Conservation (phyloP, 2,329 filamentous ascomycete genomes). For the Penicillium sp. region DNA sequence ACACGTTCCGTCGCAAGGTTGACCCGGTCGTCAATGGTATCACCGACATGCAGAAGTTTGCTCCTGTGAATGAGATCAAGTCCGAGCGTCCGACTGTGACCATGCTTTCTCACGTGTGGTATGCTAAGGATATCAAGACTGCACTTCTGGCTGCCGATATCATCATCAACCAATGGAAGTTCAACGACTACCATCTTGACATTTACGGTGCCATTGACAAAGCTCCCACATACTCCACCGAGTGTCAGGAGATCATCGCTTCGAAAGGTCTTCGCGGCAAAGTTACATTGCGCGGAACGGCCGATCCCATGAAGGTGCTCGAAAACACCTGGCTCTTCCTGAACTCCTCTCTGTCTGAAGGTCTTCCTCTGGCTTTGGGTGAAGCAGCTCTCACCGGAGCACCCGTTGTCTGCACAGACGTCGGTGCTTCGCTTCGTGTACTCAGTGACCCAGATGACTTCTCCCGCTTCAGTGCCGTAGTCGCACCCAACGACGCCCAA, state of each 20-base stretch:
- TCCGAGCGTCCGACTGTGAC: slow-evolving; percentile 66
- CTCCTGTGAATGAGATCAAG: slow-evolving; percentile 64
- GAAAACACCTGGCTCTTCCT: slow-evolving; percentile 64
- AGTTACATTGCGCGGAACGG: slow-evolving; percentile 62
- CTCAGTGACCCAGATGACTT: slow-evolving; percentile 52
- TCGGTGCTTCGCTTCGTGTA: slow-evolving; percentile 50
- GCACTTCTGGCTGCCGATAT: slow-evolving; percentile 68
- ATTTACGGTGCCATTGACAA: slow-evolving; percentile 70
- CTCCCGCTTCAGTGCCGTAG: slow-evolving; percentile 65
- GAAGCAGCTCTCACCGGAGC: slow-evolving; percentile 55
- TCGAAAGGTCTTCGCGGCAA: slow-evolving; percentile 59
- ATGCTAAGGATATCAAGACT: slow-evolving; percentile 68
- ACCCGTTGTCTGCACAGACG: slow-evolving; percentile 52
- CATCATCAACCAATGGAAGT: slow-evolving; percentile 70
- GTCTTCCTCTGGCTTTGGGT: slow-evolving; percentile 53
- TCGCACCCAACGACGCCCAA: slow-evolving; percentile 68
- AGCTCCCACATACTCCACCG: slow-evolving; percentile 65
- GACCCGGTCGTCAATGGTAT: slow-evolving; percentile 71
- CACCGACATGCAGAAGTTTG: slow-evolving; percentile 67
- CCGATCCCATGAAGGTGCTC: slow-evolving; percentile 61
- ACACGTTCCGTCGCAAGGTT: slow-evolving; percentile 64
- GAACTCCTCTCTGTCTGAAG: slow-evolving; percentile 55
- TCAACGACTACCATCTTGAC: slow-evolving; percentile 66
- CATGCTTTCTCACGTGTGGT: slow-evolving; percentile 66
- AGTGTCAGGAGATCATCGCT: slow-evolving; percentile 63